Base-by-base conservation (phyloP, 2,329 filamentous ascomycete species). In the Delphinella strobiligena region DNA sequence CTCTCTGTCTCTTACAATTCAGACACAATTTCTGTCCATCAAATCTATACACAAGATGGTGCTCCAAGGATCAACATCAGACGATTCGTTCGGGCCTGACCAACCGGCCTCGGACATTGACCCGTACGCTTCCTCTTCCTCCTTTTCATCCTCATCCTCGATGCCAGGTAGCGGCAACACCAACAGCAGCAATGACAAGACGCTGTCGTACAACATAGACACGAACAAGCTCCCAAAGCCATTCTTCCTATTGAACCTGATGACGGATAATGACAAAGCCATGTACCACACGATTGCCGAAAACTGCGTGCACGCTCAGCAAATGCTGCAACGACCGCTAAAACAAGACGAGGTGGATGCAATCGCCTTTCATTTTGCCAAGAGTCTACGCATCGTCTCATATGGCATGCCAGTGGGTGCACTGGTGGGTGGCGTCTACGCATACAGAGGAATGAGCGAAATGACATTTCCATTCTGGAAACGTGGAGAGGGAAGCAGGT, bases 391-490 rank as follows among this genome's bases (percentile, higher is more conserved):
- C 29, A 55, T 55, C 4, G 59, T 57, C 8, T 61, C 55, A 14
- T 67, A 61, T 42, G 63, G 59, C 22, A 46, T 55, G 1, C 56
- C 60, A 1, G 37, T 53, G 0, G 64, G 64, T 4, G 49, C 53
- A 10, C 45, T 47, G 1, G 40, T 51, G 0, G 64, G 56, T 1
- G 44, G 44, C 1, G 55, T 50, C n/a, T 47, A 56, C 36, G 59
- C 54, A 42, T 62, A 58, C 27, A 49, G 49, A 2, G 61, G 58
- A 1, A 49, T 51, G 38, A 46, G 43, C n/a, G 53, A 46, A 14
- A 59, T 55, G 43, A 52, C 56, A 9, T 68, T 66, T 37, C 66
- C 65, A 3, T 58, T 63, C 29, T 65, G 55, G 34, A 55, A 56
- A 34, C 59, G 59, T 35, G 43, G 46, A 24, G 36, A 29, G 29